Conservation (phyloP, 2,329 filamentous ascomycete genomes). For the Botrytis cinerea region DNA sequence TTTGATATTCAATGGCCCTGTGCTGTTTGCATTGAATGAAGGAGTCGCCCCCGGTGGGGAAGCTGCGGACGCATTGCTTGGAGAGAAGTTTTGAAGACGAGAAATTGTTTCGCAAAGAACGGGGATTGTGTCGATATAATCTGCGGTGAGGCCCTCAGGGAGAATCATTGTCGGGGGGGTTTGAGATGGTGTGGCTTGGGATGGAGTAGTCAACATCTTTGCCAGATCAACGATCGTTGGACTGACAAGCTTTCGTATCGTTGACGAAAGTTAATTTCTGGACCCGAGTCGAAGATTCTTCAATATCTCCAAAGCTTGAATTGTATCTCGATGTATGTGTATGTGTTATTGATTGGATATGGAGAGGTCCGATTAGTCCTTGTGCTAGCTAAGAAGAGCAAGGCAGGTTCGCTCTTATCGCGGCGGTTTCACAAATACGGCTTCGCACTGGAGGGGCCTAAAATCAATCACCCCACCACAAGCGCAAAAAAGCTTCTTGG, state of each 20-base stretch:
- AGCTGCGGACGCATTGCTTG: conserved; percentile 41
- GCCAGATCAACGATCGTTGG: background rate
- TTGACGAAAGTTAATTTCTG: background rate
- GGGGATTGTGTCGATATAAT: conserved; percentile 83
- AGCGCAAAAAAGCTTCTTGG: conserved; percentile 17
- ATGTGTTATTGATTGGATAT: conserved; percentile 21
- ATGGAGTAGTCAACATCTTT: conserved; percentile 33
- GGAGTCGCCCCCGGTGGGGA: conserved; percentile 38
- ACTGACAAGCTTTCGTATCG: conserved; percentile 22
- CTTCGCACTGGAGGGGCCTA: conserved; percentile 29
- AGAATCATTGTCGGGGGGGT: conserved; percentile 41
- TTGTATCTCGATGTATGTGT: conserved; percentile 24
- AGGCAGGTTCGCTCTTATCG: conserved; percentile 27
- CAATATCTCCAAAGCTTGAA: background rate
- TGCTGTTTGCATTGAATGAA: conserved; percentile 43
- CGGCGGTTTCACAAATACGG: conserved; percentile 20
- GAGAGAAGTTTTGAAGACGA: conserved; percentile 61
- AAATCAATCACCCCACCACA: conserved; percentile 25
- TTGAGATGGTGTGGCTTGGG: conserved; percentile 38
- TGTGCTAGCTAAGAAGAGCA: conserved; percentile 16
- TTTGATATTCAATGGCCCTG: conserved; percentile 52
- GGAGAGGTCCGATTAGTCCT: conserved; percentile 4
- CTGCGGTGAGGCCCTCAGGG: conserved; percentile 70
- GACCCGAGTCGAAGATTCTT: conserved; percentile 13
- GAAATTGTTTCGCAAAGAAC: conserved; percentile 77